Conservation (phyloP, 805 yeast species). For the Yamadazyma phyllophila region DNA sequence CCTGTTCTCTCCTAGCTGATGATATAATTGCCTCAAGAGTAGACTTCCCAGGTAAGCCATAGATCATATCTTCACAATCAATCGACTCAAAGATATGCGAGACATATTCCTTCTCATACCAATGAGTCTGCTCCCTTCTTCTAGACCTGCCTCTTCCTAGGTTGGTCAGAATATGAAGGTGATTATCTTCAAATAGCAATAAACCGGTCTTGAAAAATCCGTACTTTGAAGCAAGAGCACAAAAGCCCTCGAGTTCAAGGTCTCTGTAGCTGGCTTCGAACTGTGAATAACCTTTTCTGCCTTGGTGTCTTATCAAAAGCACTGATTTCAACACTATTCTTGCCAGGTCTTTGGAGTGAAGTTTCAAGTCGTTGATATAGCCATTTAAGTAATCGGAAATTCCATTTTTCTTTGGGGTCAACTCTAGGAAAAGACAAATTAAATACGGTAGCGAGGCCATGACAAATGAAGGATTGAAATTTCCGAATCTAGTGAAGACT, state of each 20-base stretch:
- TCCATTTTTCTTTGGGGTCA: neutral
- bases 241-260: slow-evolving; percentile 28
- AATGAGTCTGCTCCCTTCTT: slow-evolving; percentile 3
- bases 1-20: slow-evolving; percentile 30
- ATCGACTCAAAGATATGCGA: slow-evolving; percentile 48
- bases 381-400: neutral
- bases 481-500: neutral
- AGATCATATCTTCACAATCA: slow-evolving; percentile 60
- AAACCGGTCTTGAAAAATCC: slow-evolving; percentile 42
- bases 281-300: slow-evolving; percentile 22
- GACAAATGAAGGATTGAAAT: neutral
- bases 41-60: slow-evolving; percentile 63
- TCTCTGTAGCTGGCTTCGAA: slow-evolving; percentile 28
- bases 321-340: slow-evolving; percentile 20
- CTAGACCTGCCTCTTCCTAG: neutral
- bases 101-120: slow-evolving; percentile 19
- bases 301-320: slow-evolving; percentile 33
- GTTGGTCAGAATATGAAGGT: slow-evolving; percentile 3
- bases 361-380: neutral
- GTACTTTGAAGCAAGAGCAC: slow-evolving; percentile 28
- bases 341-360: slow-evolving; percentile 4
- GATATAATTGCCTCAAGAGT: slow-evolving; percentile 51
- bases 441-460: slow-evolving; percentile 8
- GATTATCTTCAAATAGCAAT: slow-evolving; percentile 48
- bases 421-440: slow-evolving; percentile 6